Conservation (phyloP, 805 yeast genomes). For the Candida succiphila region DNA sequence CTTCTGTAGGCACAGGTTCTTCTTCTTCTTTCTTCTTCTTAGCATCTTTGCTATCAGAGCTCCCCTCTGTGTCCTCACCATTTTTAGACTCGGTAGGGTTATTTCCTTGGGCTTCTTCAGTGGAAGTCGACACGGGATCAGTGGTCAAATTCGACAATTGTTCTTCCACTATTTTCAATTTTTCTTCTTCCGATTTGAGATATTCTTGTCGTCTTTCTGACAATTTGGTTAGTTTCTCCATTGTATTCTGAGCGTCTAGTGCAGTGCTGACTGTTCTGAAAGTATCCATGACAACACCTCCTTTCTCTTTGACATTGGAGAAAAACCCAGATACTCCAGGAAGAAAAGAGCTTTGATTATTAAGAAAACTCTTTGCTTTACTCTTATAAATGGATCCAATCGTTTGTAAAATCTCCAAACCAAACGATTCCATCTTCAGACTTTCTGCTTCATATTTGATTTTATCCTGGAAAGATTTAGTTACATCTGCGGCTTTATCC, state of each 20-base stretch:
- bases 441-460: slow-evolving; percentile 60
- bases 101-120: background rate
- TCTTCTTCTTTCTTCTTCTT: slow-evolving; percentile 15
- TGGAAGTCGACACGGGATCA: background rate
- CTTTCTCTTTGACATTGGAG: slow-evolving; percentile 75
- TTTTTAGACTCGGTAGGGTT: background rate
- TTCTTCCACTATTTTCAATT: slow-evolving; percentile 24
- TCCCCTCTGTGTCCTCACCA: background rate
- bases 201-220: slow-evolving; percentile 38
- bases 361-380: slow-evolving; percentile 66
- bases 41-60: background rate
- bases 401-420: slow-evolving; percentile 74
- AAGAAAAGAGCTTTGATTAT: slow-evolving; percentile 61
- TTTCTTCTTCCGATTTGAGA: slow-evolving; percentile 19
- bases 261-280: slow-evolving; percentile 77
- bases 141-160: background rate
- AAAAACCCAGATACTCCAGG: slow-evolving; percentile 75
- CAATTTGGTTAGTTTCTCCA: slow-evolving; percentile 65
- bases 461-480: slow-evolving; percentile 41
- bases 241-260: slow-evolving; percentile 72
- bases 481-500: slow-evolving; percentile 50
- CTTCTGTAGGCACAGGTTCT: slow-evolving; percentile 36
- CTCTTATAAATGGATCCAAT: slow-evolving; percentile 72
- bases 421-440: slow-evolving; percentile 91
- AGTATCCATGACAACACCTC: slow-evolving; percentile 74